phyloP scores from a whole-genome alignment of 116 monocot species.

The Zostera marina region DNA sequence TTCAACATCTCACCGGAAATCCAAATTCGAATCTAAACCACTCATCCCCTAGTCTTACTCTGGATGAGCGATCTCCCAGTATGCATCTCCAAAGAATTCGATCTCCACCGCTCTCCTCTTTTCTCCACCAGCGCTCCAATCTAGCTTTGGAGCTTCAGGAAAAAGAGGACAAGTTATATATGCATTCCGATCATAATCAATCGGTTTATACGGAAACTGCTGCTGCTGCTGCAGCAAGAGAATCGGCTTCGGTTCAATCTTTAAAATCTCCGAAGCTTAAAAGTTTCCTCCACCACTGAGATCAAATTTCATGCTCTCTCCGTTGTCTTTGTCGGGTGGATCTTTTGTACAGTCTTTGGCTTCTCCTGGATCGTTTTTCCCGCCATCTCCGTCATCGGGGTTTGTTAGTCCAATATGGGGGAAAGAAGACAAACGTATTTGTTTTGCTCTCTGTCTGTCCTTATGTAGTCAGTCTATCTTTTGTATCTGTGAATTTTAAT shows the following conservation, averaged over 20 bases:
- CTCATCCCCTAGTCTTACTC: conserved; percentile 14
- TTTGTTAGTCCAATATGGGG: conserved; percentile 81
- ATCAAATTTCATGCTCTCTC: conserved; percentile 51
- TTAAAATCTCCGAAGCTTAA: conserved; percentile 53
- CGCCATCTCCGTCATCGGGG: conserved; percentile 60
- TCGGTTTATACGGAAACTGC: neutral
- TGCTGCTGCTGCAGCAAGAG: neutral
- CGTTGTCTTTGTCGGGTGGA: conserved; percentile 25
- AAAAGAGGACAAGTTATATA: conserved; percentile 34
- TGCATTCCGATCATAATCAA: conserved; percentile 37
- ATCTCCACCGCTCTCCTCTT: conserved; percentile 54
- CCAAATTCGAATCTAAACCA: neutral
- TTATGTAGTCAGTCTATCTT: neutral
- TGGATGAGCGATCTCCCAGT: conserved; percentile 16
- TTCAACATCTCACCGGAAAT: conserved; percentile 72
- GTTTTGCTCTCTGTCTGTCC: neutral
- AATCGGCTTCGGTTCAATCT: conserved; percentile 13
- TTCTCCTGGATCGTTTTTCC: conserved; percentile 48
- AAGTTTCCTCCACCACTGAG: conserved; percentile 47
- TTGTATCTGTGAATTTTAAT: too few species aligned
- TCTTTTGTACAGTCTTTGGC: conserved; percentile 30
- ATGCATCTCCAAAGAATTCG: conserved; percentile 49
- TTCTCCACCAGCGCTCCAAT: conserved; percentile 27
- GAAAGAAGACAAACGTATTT: conserved; percentile 11
- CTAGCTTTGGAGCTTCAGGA: conserved; percentile 1